Evolutionary conservation across 352 stramenopile species (phyloP), one percentile per base, ranked within the genome.

Genomic region (Globisporangium carolinianum): DNA sequence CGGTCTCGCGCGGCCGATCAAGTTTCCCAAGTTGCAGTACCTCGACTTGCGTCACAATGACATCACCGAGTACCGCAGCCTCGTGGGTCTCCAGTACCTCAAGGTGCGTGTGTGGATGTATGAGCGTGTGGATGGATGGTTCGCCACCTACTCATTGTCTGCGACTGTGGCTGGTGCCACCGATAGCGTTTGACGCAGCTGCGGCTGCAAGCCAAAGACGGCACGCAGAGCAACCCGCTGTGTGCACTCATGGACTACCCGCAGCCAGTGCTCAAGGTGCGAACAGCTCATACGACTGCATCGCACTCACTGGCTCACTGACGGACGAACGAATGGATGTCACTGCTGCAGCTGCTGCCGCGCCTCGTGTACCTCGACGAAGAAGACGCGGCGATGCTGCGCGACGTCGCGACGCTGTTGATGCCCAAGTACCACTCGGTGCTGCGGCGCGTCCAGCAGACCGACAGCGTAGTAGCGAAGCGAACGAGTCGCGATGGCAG

Each of bases 371-470:
- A 81, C 3, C 65, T 92, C 12, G 82, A 92, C 18, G 82, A 89
- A 56, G 82, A 92, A 75, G 77, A 90, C 48, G 71, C 79, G 0
- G 61, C 67, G 11, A 62, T 92, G 12, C 59, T 92, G 36, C 72
- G 68, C 45, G 74, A 90, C 47, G 67, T 90, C 37, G 74, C 68
- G 11, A 73, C 58, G 14, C 58, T 90, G 11, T 64, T 73, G 15
- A 92, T 92, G 79, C 82, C 82, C 18, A 81, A 76, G 45, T 92
- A 90, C 55, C 65, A 76, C 0, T 79, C 74, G 0, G 59, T 86
- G 12, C 47, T 86, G 36, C 73, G 76, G 3, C 67, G 72, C 10
- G 69, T 76, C 45, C 51, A 63, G 57, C 38, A 36, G 12, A 17
- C 4, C 18, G 35, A 42, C 37, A 41, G n/a, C 17, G 24, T 36